Percentiles rank a stretch among this genome's conserved stretches.
phyloP scores from a whole-genome alignment of 345 rosid species.

The Camelina laxa region DNA sequence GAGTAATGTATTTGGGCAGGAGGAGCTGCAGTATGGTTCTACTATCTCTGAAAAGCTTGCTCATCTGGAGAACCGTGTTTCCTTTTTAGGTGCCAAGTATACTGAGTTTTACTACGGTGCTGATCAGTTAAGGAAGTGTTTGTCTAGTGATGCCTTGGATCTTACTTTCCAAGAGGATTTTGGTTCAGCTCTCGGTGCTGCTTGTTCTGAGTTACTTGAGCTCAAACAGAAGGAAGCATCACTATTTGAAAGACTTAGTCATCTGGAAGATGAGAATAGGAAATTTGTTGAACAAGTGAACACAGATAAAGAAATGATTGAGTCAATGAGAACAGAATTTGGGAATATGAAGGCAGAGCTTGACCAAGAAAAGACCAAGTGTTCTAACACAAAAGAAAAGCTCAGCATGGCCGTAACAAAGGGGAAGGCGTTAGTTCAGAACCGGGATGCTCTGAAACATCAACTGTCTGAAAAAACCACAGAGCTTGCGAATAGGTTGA shows the following conservation, averaged over 20 bases:
- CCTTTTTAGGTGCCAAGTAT: constrained; percentile 64
- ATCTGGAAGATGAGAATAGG: constrained; percentile 61
- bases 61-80: constrained; percentile 62
- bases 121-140: constrained; percentile 71
- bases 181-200: constrained; percentile 57
- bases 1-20: constrained; percentile 59
- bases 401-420: constrained; percentile 94
- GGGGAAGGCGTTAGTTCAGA: constrained; percentile 96
- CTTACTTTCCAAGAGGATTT: constrained; percentile 61
- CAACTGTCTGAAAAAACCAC: constrained; percentile 67
- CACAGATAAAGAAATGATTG: constrained; percentile 54
- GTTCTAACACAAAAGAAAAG: constrained; percentile 84
- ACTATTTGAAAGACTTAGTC: constrained; percentile 51
- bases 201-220: constrained; percentile 65
- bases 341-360: constrained; percentile 60
- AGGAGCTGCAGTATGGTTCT: constrained; percentile 56
- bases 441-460: constrained; percentile 79
- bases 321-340: constrained; percentile 55
- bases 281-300: constrained; percentile 64
- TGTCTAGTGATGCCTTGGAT: constrained; percentile 53
- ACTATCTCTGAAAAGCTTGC: constrained; percentile 55
- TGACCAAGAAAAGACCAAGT: constrained; percentile 79
- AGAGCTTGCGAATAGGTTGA: constrained; percentile 74
- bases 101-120: constrained; percentile 62
- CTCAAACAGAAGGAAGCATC: constrained; percentile 61